phyloP scores from a whole-genome alignment of 345 rosid genomes.

The Theobroma cacao region DNA sequence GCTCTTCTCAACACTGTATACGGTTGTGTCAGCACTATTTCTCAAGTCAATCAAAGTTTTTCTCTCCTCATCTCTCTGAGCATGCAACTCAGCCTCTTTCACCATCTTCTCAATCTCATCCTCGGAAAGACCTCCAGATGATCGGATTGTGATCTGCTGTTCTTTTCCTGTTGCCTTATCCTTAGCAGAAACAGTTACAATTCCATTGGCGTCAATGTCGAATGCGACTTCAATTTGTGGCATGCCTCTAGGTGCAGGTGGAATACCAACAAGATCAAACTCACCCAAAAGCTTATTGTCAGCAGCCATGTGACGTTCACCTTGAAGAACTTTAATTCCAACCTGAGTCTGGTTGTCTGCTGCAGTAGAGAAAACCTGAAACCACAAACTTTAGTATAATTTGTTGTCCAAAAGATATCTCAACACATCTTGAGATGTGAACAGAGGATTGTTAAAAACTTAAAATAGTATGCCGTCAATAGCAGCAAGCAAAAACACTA shows the following conservation, averaged over 20 bases:
- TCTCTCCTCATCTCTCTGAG: conserved; percentile 40
- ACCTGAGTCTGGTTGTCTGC: conserved; percentile 40
- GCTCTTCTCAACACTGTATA: conserved; percentile 42
- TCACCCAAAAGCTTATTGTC: conserved; percentile 41
- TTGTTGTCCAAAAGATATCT: neutral
- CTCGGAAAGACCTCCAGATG: conserved; percentile 35
- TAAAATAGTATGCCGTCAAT: neutral
- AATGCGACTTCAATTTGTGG: conserved; percentile 41
- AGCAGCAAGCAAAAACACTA: neutral
- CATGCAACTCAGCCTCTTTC: conserved; percentile 33
- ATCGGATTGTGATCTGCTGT: conserved; percentile 38
- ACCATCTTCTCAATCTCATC: conserved; percentile 41
- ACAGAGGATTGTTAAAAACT: neutral
- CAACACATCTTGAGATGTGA: neutral
- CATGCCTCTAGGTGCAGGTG: conserved; percentile 34
- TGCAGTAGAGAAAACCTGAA: conserved; percentile 40
- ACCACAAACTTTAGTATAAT: neutral
- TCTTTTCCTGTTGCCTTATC: conserved; percentile 35
- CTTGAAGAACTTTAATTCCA: conserved; percentile 38
- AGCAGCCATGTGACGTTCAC: conserved; percentile 36
- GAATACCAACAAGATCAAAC: conserved; percentile 36
- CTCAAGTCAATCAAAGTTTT: conserved; percentile 33
- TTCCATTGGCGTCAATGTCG: conserved; percentile 41
- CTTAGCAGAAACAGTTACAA: conserved; percentile 36
- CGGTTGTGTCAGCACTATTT: conserved; percentile 34